These are phyloP conservation scores for Penicillium occitanis DNA, from an alignment of 2,329 filamentous ascomycete genomes.

Conservation along the genomic window DNA sequence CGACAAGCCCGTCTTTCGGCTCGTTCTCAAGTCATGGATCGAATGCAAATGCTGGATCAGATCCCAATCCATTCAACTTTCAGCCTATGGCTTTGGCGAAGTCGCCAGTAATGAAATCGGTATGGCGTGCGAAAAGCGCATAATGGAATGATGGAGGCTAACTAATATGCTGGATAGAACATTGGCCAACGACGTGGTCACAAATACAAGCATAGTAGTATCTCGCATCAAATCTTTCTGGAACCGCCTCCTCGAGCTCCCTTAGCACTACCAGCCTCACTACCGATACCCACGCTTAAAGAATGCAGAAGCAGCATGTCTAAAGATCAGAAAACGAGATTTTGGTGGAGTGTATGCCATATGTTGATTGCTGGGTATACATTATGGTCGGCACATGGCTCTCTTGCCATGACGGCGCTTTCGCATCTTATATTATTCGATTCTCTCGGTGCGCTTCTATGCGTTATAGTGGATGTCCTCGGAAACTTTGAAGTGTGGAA, in stretches of 20 bases:
- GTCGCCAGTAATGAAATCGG: conserved; percentile 70
- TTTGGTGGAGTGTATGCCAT: conserved; percentile 90
- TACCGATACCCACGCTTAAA: conserved; percentile 83
- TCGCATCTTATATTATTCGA: conserved; percentile 96
- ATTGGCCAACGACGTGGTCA: conserved; percentile 90
- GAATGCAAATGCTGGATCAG: conserved; percentile 27
- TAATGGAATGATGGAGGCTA: background rate
- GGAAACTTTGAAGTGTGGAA: conserved; percentile 98
- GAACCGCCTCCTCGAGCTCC: conserved; percentile 84
- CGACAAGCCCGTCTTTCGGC: conserved; percentile 39
- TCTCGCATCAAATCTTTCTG: conserved; percentile 95
- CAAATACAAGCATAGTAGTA: conserved; percentile 95
- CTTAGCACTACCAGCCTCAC: conserved; percentile 82
- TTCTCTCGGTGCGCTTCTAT: conserved; percentile 85
- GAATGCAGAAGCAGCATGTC: conserved; percentile 92
- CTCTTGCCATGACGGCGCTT: conserved; percentile 84
- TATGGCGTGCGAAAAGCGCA: conserved; percentile 42
- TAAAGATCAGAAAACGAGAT: conserved; percentile 74
- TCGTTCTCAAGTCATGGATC: conserved; percentile 33
- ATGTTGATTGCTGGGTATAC: conserved; percentile 79
- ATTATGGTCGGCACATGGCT: conserved; percentile 81
- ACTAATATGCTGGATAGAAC: conserved; percentile 56
- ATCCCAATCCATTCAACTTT: conserved; percentile 80
- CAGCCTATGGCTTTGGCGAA: conserved; percentile 77
- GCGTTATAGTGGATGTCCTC: conserved; percentile 87